phyloP scores from a whole-genome alignment of 768 basidiomycete species.

The Leucogyrophana mollusca region DNA sequence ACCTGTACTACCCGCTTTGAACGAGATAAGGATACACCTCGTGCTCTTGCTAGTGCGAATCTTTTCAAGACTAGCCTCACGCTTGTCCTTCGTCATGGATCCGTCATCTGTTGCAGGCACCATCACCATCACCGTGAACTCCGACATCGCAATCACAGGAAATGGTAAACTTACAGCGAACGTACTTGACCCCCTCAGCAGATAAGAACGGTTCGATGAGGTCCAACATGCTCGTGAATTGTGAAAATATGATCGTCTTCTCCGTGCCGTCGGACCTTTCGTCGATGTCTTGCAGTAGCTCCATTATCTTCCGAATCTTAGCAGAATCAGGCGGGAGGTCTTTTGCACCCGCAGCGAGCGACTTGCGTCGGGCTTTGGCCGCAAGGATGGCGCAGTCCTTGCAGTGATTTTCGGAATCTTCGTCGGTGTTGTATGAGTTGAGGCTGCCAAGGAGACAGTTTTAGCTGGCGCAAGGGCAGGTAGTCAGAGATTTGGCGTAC shows the following conservation, averaged over 20 bases:
- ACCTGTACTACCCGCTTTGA: conserved; percentile 97
- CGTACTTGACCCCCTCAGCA: conserved; percentile 64
- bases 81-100: conserved; percentile 72
- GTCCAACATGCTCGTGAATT: conserved; percentile 87
- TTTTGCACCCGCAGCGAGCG: conserved; percentile 21
- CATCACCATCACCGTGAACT: background rate
- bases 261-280: conserved; percentile 57
- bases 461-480: no score
- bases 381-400: conserved; percentile 56
- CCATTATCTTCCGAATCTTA: conserved; percentile 82
- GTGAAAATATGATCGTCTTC: conserved; percentile 97
- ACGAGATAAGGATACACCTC: conserved; percentile 88
- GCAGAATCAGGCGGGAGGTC: conserved; percentile 69
- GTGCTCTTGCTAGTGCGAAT: conserved; percentile 61
- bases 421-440: conserved; percentile 33
- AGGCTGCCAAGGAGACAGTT: no score
- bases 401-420: conserved; percentile 51
- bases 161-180: conserved; percentile 69
- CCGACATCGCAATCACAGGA: conserved; percentile 6
- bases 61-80: conserved; percentile 70
- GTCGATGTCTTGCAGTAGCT: conserved; percentile 66
- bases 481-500: conserved; percentile 50
- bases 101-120: conserved; percentile 70
- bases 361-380: conserved; percentile 44
- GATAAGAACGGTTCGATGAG: conserved; percentile 83